phyloP scores from a whole-genome alignment of 1,284 basidiomycete species.

The Irpex rosettiformis region DNA sequence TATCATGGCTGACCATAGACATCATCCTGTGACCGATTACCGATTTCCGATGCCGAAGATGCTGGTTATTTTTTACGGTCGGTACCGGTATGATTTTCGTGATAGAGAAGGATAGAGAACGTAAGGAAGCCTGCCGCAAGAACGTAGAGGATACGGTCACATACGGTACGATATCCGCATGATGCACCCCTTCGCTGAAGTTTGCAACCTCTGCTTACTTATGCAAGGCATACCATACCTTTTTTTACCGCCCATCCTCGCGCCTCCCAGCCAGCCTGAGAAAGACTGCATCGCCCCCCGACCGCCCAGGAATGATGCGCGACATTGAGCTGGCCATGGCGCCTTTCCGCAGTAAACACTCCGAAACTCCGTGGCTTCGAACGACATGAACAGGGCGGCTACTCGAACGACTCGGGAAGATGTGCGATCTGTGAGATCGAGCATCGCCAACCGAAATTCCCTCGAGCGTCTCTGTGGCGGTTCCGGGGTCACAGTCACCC shows the following conservation, averaged over 20 bases:
- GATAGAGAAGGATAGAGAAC: not conserved
- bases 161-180: not conserved
- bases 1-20: not conserved
- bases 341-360: not conserved
- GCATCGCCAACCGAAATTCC: not conserved
- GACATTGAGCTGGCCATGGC: not conserved
- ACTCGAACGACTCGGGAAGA: not conserved
- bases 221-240: not conserved
- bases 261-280: not conserved
- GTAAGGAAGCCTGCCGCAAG: not conserved
- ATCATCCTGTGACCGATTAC: not conserved
- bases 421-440: not conserved
- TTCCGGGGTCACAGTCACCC: not conserved
- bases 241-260: not conserved
- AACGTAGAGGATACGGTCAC: not conserved
- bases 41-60: not conserved
- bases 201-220: no score
- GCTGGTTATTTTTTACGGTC: not conserved
- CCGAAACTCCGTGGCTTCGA: constrained; percentile 1
- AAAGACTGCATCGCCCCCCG: not conserved
- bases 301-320: not conserved
- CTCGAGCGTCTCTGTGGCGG: not conserved
- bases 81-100: not conserved
- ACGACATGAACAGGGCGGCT: not conserved
- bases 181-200: not conserved